Evolutionary conservation across 805 yeast genomes (phyloP).

Genomic region (Kluyveromyces aestuarii): DNA sequence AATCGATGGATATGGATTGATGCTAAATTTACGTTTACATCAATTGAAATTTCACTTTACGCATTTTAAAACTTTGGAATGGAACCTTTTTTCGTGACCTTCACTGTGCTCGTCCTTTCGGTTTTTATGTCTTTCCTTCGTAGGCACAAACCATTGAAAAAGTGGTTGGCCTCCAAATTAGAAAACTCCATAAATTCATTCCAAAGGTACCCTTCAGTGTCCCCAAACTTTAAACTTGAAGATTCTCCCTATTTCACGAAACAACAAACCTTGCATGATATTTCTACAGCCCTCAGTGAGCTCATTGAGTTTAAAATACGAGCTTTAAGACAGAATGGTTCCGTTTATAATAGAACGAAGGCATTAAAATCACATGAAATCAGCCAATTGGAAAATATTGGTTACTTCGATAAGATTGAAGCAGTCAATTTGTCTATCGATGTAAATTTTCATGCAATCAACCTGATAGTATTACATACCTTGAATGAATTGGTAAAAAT

Average conservation of each 20-base stretch:
- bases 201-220: constrained; percentile 4
- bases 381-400: constrained; percentile 31
- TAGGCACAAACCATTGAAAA: constrained; percentile 13
- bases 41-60: no score
- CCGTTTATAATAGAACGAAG: constrained; percentile 13
- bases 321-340: constrained; percentile 14
- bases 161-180: constrained; percentile 12
- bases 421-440: constrained; percentile 39
- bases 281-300: constrained; percentile 8
- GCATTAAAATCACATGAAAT: constrained; percentile 5
- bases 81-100: not conserved
- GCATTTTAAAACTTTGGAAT: not conserved
- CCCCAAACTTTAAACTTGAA: constrained; percentile 10
- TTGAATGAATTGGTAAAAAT: constrained; percentile 21
- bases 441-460: constrained; percentile 40
- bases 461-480: constrained; percentile 35
- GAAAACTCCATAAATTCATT: constrained; percentile 10
- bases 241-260: constrained; percentile 3
- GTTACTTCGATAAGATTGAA: constrained; percentile 45
- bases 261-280: constrained; percentile 7
- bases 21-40: no score
- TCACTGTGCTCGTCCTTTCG: constrained; percentile 7
- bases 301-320: constrained; percentile 13
- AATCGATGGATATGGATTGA: no score
- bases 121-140: constrained; percentile 15